Base-by-base conservation (phyloP, 2,329 filamentous ascomycete species). In the Anisogramma anomala region DNA sequence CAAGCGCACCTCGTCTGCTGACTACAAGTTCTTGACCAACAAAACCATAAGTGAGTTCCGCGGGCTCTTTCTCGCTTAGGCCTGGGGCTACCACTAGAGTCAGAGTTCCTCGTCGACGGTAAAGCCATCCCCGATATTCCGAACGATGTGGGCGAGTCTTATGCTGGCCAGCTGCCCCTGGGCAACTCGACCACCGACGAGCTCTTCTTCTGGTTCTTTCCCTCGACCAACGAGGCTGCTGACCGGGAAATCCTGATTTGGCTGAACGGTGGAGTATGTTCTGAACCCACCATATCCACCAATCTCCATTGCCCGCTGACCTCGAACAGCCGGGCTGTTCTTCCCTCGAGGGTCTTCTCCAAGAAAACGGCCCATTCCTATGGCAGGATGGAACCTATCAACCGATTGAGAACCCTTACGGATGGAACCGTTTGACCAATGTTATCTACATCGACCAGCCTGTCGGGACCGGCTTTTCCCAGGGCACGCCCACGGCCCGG, bases 381-480 rank as follows among this genome's bases (percentile, higher is more conserved):
- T 83, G 79, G 78, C 72, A 78, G 53, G 66, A 73, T 4, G 83
- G 83, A 18, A 85, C 79, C 1, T 69, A 68, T 39, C 65, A 67
- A 5, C 79, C 81, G 0, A 63, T 75, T 0, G 64, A 64, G 32
- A 85, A 85, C 52, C 67, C 71, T 0, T 85, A 79, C 61, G 72
- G 72, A 11, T 86, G 80, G 80, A 72, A 73, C 40, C 80, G 80
- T 36, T 58, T 87, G 15, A 82, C 81, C 34, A 86, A 86, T 55
- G 73, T 86, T 53, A 65, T 88, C 28, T 88, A 78, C 75, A 69
- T 84, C 7, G 82, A 84, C 51, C 79, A 84, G 55, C 78, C 76
- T 4, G 62, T 76, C 10, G 69, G 69, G 22, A 82, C 81, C 0
- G 83, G 83, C 10, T 88, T 83, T 56, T 73, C 77, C 0, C 69